Evolutionary conservation across 2,329 filamentous ascomycete species (phyloP), one percentile per base, ranked within the genome.

Genomic region (Neonectria faginata): DNA sequence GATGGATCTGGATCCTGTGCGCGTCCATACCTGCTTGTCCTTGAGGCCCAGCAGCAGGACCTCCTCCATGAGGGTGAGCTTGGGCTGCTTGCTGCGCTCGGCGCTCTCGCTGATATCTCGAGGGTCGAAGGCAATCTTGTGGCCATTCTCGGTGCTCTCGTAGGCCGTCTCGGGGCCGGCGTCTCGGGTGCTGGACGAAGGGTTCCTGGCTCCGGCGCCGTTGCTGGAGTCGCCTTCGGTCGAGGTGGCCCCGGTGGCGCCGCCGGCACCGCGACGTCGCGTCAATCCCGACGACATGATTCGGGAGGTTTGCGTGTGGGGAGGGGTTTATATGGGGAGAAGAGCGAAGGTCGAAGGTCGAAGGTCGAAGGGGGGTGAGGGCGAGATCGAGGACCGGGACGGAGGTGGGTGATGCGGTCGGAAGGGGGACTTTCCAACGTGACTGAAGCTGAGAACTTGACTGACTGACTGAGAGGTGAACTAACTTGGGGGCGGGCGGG

Each of bases 1-100:
- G 48, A 29, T 9, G 29, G 29, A 29, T 29, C 2, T 3, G 29
- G 29, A 29, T 8, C 8, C 29, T 29, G 29, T 14, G 59, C 66
- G 66, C 66, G 53, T 29, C 29, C 29, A 29, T 83, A 97, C 94
- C 89, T 99, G 96, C 85, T 98, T 99, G 82, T 99, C 96, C 83
- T 99, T 99, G 75, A 99, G 83, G 11, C 96, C 96, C 81, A 99
- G 88, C 75, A 99, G 85, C 77, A 99, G 85, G 59, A 99, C 91
- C 83, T 99, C 96, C 83, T 99, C 96, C 96, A 99, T 99, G 78
- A 99, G 85, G 42, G 96, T 99, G 78, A 99, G 85, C 85, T 98
- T 99, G 52, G 96, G 96, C 84, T 98, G 95, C 84, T 97, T 98
- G 86, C 89, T 96, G 79, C 96, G 86, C 85, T 99, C 96, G 72